Evolutionary conservation across 179 eudicot genomes (phyloP).

Genomic region (Nepenthes alata): DNA sequence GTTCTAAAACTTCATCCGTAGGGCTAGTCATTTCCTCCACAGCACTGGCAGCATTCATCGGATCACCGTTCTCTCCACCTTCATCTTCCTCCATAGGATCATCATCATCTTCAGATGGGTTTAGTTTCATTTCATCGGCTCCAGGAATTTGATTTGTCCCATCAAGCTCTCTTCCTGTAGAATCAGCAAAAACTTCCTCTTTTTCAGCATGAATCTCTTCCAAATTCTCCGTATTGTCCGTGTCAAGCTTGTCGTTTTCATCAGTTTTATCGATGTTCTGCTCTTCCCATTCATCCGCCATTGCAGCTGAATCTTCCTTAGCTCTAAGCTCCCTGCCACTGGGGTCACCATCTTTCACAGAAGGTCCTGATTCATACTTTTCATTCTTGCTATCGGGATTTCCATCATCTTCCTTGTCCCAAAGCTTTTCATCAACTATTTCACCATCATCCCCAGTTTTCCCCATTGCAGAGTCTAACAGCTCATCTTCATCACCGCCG

Average conservation of each 20-base stretch:
- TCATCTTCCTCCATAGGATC: conserved; percentile 25
- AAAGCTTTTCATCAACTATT: conserved; percentile 63
- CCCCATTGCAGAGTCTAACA: conserved; percentile 68
- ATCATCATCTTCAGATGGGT: conserved; percentile 18
- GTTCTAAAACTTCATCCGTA: conserved; percentile 33
- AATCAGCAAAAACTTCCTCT: conserved; percentile 48
- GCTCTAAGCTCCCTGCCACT: conserved; percentile 69
- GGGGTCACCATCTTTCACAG: conserved; percentile 50
- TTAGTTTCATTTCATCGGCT: conserved; percentile 45
- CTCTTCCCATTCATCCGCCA: conserved; percentile 32
- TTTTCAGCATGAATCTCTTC: conserved; percentile 52
- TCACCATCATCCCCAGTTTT: conserved; percentile 54
- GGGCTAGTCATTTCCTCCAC: conserved; percentile 24
- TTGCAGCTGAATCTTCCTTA: conserved; percentile 50
- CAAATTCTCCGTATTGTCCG: conserved; percentile 26
- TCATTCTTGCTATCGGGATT: conserved; percentile 40
- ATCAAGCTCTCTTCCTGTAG: conserved; percentile 41
- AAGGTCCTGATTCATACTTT: conserved; percentile 64
- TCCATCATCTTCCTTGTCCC: conserved; percentile 59
- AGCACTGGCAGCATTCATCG: conserved; percentile 20
- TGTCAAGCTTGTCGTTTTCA: conserved; percentile 33
- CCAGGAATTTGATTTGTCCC: conserved; percentile 34
- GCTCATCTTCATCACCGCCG: conserved; percentile 33
- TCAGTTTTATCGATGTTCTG: conserved; percentile 29
- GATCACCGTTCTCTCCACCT: conserved; percentile 28